Base-by-base conservation (phyloP, 805 yeast genomes). In the Candida arabinofermentans region DNA sequence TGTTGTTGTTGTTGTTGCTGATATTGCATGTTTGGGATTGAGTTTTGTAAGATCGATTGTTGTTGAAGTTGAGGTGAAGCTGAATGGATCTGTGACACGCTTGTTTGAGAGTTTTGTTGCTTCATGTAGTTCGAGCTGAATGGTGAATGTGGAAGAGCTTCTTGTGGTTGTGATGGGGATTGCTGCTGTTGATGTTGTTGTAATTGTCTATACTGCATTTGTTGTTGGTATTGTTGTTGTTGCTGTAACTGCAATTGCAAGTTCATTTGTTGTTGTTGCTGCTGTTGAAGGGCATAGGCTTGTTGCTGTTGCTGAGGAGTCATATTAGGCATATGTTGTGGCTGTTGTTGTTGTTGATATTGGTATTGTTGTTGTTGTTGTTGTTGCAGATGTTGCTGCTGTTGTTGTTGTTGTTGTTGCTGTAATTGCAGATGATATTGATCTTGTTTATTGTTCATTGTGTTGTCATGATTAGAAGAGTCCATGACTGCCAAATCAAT, bases 121-220 rank as follows among this genome's bases (percentile, higher is more conserved):
- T 44, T 46, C 42, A 51, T 27, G 27, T 57, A 54, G 18, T 44
- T 49, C 4, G 48, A 21, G 26, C 48, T 42, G 34, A 49, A 54
- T 3, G 42, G 43, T 21, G 50, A 33, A 9, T 30, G 26, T 44
- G 24, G 40, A 27, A 21, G 43, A 7, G 48, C 44, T 9, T 53
- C 61, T 21, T 57, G 61, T 35, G 49, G 61, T 27, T 51, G 60
- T 27, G 61, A 63, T 37, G 61, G 69, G 10, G 60, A 65, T 22
- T 57, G 58, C 39, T 55, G 58, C 32, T 59, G 64, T 34, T 59
- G 61, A 27, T 61, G 66, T 24, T 57, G 56, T 37, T 61, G 65
- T 37, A 60, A 64, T 33, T 54, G 63, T 36, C 36, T 24, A 34
- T 40, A 37, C 27, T 44, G 39, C 35, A 47, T 34, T 18, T 45